These are phyloP conservation scores for Sambucus nigra DNA, from an alignment of 129 eudicot species.

Conservation along the genomic window DNA sequence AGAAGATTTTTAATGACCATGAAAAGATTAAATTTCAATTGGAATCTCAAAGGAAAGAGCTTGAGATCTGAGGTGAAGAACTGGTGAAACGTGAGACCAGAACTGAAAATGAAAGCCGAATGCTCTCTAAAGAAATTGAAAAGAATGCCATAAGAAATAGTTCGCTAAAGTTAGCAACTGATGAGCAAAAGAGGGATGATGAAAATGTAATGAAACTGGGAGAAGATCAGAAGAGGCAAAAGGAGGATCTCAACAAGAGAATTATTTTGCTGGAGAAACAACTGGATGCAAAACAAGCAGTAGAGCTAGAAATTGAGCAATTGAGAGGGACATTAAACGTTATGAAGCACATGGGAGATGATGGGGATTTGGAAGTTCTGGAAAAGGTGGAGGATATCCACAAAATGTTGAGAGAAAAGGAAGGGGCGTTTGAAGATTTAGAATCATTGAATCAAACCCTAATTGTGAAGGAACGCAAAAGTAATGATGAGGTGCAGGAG, in stretches of 20 bases:
- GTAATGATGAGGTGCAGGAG: no score
- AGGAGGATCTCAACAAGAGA: slow-evolving; percentile 47
- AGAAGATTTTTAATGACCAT: slow-evolving; percentile 64
- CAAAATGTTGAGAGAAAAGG: slow-evolving; percentile 36
- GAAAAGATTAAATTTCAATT: no score
- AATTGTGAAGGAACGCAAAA: no score
- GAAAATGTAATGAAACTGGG: slow-evolving; percentile 70
- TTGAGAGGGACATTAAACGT: no score
- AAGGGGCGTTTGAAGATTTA: slow-evolving; percentile 26
- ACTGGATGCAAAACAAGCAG: slow-evolving; percentile 64
- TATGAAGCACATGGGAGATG: no score
- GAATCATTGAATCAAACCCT: slow-evolving; percentile 34
- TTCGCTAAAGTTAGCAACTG: slow-evolving; percentile 59
- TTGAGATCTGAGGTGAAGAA: slow-evolving; percentile 56
- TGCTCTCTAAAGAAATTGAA: slow-evolving; percentile 68
- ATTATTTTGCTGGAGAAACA: slow-evolving; percentile 55
- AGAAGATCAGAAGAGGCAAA: slow-evolving; percentile 83
- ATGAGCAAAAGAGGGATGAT: slow-evolving; percentile 71
- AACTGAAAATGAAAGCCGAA: slow-evolving; percentile 59
- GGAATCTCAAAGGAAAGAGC: slow-evolving; percentile 50
- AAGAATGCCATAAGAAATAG: slow-evolving; percentile 59
- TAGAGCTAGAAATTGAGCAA: no score
- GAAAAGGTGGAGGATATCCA: slow-evolving; percentile 25
- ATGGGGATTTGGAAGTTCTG: slow-evolving; percentile 31
- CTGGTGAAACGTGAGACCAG: slow-evolving; percentile 67